These are phyloP conservation scores for Stephanodiscus minutulus DNA, from an alignment of 108 stramenopile genomes.

Conservation along the genomic window DNA sequence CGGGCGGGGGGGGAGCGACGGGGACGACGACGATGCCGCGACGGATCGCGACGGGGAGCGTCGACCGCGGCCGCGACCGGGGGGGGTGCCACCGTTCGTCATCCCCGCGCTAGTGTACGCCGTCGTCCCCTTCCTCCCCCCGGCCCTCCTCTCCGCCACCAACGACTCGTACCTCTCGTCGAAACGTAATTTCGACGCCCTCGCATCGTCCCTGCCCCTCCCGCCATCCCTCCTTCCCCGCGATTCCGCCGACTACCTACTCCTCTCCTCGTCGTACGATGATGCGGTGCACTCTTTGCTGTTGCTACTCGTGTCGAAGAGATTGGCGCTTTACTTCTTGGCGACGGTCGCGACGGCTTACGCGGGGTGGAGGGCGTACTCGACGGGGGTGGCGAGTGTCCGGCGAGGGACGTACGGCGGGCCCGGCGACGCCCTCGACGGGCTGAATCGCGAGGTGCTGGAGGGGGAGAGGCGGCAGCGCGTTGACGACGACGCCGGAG, in stretches of 20 bases:
- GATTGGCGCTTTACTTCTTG: conserved; percentile 28
- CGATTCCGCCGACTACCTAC: conserved; percentile 8
- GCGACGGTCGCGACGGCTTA: conserved; percentile 31
- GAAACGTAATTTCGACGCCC: not conserved
- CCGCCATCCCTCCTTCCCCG: no score
- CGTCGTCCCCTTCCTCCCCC: conserved; percentile 9
- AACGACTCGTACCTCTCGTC: conserved; percentile 10
- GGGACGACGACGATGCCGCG: no score
- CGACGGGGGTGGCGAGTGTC: not conserved
- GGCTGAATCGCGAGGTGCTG: conserved; percentile 35
- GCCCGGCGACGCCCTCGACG: conserved; percentile 35
- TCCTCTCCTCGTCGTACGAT: conserved; percentile 9
- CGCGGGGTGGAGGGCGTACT: conserved; percentile 25
- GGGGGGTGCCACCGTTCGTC: no score
- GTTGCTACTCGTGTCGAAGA: conserved; percentile 20
- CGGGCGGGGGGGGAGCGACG: no score
- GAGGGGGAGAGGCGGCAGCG: conserved; percentile 2
- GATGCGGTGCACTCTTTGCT: conserved; percentile 25
- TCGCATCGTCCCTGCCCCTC: not conserved
- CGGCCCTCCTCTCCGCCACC: not conserved
- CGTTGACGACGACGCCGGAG: not conserved
- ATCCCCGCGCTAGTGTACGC: not conserved
- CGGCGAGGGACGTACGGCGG: conserved; percentile 6
- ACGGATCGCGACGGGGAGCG: no score
- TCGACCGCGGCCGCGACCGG: no score